Conservation (phyloP, 306 rosid genomes). For the Trichosanthes truncata region DNA sequence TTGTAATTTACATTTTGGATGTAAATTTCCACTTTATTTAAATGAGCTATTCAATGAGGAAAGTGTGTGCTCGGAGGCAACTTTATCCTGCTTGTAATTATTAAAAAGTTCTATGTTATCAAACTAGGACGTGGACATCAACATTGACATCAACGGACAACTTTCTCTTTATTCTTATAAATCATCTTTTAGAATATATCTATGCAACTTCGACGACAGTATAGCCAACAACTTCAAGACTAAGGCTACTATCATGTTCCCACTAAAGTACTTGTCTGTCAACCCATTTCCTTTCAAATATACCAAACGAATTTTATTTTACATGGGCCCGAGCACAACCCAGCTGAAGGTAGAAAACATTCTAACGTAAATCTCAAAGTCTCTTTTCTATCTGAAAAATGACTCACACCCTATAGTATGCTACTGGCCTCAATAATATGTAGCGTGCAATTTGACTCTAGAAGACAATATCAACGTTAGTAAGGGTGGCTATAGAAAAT, state of each 20-base stretch:
- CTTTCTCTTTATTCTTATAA: background rate
- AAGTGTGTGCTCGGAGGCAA: background rate
- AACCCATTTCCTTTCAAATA: background rate
- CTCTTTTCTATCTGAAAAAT: background rate
- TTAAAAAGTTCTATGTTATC: background rate
- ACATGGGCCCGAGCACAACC: background rate
- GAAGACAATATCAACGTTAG: background rate
- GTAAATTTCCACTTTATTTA: background rate
- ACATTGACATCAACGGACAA: background rate
- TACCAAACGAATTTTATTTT: background rate
- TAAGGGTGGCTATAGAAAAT: background rate
- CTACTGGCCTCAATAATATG: background rate
- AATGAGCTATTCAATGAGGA: background rate
- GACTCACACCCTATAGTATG: background rate
- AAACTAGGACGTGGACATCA: background rate
- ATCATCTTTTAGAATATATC: background rate
- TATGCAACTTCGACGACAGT: background rate
- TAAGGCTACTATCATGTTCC: background rate
- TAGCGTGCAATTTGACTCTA: background rate
- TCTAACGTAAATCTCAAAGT: background rate
- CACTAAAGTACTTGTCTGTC: background rate
- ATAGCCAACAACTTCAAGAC: background rate
- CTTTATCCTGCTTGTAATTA: background rate
- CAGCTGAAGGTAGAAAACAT: background rate
- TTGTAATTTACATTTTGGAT: background rate